Percentiles rank a stretch among this genome's conserved stretches.
Evolutionary conservation across 257 asterid genomes (phyloP).

Genomic region (Solanum virginianum): DNA sequence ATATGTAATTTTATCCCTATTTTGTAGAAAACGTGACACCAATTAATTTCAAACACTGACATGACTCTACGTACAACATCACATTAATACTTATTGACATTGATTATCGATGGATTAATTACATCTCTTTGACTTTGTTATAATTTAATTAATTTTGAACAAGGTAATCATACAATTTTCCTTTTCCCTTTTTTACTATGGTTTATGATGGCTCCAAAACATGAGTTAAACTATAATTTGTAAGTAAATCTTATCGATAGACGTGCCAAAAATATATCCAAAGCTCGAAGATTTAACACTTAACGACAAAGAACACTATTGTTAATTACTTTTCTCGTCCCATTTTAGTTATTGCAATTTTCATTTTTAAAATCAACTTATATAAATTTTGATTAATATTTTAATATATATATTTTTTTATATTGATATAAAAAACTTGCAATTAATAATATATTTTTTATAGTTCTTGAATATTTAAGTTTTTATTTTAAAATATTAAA

Average conservation of each 20-base stretch:
- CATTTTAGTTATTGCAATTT: no score
- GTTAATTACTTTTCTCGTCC: accelerated
- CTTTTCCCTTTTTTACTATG: background rate
- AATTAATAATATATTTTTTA: no score
- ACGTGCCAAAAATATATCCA: background rate
- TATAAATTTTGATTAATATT: no score
- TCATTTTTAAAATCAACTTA: no score
- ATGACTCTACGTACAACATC: background rate
- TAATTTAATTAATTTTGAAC: background rate
- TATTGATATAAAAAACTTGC: no score
- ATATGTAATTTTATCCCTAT: background rate
- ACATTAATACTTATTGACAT: background rate
- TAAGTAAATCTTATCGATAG: background rate
- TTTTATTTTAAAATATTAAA: no score
- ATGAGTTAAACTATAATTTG: background rate
- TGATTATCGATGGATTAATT: background rate
- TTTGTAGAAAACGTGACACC: background rate
- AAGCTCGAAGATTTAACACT: no score
- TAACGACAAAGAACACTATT: no score
- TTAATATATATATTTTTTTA: no score
- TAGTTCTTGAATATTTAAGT: no score
- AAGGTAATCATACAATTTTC: background rate
- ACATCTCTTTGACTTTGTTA: background rate
- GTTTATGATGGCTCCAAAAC: background rate
- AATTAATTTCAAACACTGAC: background rate